Evolutionary conservation across 495 filamentous ascomycete species (phyloP).

Genomic region (Penicillium odoratum): DNA sequence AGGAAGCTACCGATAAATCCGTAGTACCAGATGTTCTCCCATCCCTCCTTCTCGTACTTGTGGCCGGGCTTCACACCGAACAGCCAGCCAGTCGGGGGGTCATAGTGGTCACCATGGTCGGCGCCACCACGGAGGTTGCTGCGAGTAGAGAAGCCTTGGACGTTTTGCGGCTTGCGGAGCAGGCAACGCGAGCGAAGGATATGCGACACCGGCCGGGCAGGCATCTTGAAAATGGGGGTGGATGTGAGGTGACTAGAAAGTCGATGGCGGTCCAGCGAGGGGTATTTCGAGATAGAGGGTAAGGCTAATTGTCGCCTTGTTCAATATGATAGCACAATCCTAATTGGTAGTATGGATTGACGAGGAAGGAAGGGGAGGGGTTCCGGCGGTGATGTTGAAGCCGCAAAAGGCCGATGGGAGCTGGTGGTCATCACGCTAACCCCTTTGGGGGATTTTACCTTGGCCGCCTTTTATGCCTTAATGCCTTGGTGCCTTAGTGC

Average conservation of each 20-base stretch:
- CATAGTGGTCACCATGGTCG: slow-evolving; percentile 77
- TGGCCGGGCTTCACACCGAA: slow-evolving; percentile 89
- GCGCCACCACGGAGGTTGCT: slow-evolving; percentile 43
- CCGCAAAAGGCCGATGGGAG: slow-evolving; percentile 47
- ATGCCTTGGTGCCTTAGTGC: neutral
- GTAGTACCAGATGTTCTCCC: slow-evolving; percentile 86
- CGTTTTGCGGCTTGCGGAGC: slow-evolving; percentile 38
- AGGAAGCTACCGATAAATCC: slow-evolving; percentile 85
- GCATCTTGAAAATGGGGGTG: slow-evolving; percentile 38
- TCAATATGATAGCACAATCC: slow-evolving; percentile 16
- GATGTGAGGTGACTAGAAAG: slow-evolving; percentile 10
- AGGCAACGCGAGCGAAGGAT: slow-evolving; percentile 45
- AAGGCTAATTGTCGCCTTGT: slow-evolving; percentile 21
- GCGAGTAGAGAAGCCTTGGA: slow-evolving; percentile 46
- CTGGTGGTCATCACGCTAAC: slow-evolving; percentile 39
- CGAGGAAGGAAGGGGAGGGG: slow-evolving; percentile 36
- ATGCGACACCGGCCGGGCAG: slow-evolving; percentile 42
- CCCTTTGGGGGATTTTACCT: slow-evolving; percentile 28
- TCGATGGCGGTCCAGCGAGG: slow-evolving; percentile 7
- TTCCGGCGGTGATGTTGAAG: slow-evolving; percentile 46
- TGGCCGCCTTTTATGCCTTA: slow-evolving; percentile 34
- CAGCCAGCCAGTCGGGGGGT: slow-evolving; percentile 88
- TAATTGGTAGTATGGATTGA: slow-evolving; percentile 26
- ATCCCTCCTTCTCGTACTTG: slow-evolving; percentile 93
- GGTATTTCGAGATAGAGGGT: slow-evolving; percentile 7